Evolutionary conservation across 1,284 basidiomycete genomes (phyloP).

Genomic region (Cerioporus squamosus): DNA sequence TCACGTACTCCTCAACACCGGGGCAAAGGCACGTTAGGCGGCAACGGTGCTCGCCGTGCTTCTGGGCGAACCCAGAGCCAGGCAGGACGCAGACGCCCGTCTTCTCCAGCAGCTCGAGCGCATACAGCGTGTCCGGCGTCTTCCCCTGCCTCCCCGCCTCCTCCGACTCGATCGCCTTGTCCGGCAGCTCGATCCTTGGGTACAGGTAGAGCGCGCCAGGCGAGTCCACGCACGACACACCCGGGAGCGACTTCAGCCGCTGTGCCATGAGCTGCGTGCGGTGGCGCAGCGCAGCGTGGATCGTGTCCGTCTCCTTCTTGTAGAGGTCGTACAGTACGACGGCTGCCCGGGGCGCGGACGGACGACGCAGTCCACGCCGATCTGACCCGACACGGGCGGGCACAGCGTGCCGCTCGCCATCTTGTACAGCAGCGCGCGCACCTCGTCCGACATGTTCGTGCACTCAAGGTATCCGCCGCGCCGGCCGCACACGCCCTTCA

Average conservation of each 20-base stretch:
- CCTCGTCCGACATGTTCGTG: conserved; percentile 76
- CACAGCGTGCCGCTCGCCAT: conserved; percentile 91
- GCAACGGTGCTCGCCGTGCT: conserved; percentile 86
- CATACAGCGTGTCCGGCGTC: conserved; percentile 88
- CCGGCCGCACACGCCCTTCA: conserved; percentile 92
- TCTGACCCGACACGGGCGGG: conserved; percentile 87
- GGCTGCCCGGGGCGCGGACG: conserved; percentile 76
- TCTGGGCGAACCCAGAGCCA: conserved; percentile 92
- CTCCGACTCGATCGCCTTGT: conserved; percentile 71
- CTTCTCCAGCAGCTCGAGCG: conserved; percentile 80
- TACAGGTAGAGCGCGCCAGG: conserved; percentile 92
- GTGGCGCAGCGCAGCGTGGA: conserved; percentile 73
- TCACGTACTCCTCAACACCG: conserved; percentile 89
- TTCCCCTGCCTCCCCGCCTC: conserved; percentile 76
- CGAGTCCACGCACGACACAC: conserved; percentile 86
- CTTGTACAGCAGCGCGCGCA: conserved; percentile 91
- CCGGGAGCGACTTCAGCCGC: conserved; percentile 77
- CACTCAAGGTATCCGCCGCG: conserved; percentile 95
- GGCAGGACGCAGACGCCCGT: conserved; percentile 95
- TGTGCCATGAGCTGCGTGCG: conserved; percentile 78
- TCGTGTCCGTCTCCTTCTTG: conserved; percentile 81
- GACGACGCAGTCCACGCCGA: conserved; percentile 91
- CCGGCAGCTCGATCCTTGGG: conserved; percentile 75
- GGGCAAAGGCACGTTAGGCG: conserved; percentile 88
- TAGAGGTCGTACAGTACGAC: conserved; percentile 80